Evolutionary conservation across 345 rosid genomes (phyloP).

Genomic region (Murraya koenigii): DNA sequence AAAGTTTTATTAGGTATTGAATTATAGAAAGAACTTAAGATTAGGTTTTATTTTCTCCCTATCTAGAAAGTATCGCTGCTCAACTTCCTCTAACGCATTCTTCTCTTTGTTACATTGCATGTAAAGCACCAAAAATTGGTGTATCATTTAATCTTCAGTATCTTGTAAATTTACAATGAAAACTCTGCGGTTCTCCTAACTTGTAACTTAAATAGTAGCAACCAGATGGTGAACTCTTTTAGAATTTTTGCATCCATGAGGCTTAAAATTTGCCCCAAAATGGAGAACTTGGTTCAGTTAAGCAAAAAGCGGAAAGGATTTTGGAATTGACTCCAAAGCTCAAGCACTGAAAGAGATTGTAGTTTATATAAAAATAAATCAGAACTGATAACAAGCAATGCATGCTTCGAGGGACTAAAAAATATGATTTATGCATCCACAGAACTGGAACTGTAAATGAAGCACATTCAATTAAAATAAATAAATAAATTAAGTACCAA

Average conservation of each 20-base stretch:
- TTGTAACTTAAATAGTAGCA: background rate
- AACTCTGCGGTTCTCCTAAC: background rate
- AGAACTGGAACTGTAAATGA: background rate
- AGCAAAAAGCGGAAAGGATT: background rate
- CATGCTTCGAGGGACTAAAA: background rate
- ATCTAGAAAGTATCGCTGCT: background rate
- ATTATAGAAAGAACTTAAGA: background rate
- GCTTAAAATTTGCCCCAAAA: background rate
- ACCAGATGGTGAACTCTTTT: background rate
- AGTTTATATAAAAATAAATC: no score
- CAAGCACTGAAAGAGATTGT: background rate
- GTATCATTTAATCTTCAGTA: background rate
- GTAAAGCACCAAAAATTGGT: background rate
- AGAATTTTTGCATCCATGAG: background rate
- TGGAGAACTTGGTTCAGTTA: background rate
- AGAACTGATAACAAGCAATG: background rate
- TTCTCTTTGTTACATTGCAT: background rate
- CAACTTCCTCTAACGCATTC: background rate
- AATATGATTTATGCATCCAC: background rate
- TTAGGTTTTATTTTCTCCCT: background rate
- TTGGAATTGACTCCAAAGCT: background rate
- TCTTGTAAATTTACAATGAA: background rate
- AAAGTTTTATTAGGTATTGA: background rate
- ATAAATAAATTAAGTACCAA: background rate
- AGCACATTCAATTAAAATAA: background rate